Conservation (phyloP, 208 protist genomes). For the Phytomonas serpens region DNA sequence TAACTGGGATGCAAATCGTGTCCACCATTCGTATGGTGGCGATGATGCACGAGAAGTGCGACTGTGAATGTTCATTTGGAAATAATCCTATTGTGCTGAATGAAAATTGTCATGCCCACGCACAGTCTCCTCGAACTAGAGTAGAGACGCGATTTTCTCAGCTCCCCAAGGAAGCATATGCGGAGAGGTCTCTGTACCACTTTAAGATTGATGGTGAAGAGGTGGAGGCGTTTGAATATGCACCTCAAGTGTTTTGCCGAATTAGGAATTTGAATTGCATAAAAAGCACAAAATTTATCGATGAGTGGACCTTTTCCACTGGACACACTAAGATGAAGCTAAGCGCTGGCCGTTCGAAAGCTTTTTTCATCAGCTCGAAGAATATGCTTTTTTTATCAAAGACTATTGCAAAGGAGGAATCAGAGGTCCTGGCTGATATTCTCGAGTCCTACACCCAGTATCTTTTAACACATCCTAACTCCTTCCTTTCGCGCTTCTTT, state of each 20-base stretch:
- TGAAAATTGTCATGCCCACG: neutral
- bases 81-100: neutral
- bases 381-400: conserved; percentile 77
- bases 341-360: conserved; percentile 74
- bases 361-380: conserved; percentile 74
- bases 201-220: neutral
- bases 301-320: conserved; percentile 65
- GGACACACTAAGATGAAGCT: conserved; percentile 50
- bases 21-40: conserved; percentile 29
- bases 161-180: neutral
- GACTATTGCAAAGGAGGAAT: conserved; percentile 69
- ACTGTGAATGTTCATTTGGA: conserved; percentile 3
- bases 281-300: conserved; percentile 34
- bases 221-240: conserved; percentile 64
- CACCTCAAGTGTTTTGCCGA: conserved; percentile 59
- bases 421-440: conserved; percentile 43
- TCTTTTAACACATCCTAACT: conserved; percentile 32
- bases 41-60: conserved; percentile 16
- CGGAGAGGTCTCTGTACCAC: neutral
- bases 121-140: neutral
- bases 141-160: neutral
- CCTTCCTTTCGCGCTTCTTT: conserved; percentile 75
- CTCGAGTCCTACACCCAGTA: conserved; percentile 46
- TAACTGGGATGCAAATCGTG: conserved; percentile 59
- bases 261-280: conserved; percentile 46